Evolutionary conservation across 2,329 filamentous ascomycete species (phyloP).

Genomic region (Penicillium occitanis): DNA sequence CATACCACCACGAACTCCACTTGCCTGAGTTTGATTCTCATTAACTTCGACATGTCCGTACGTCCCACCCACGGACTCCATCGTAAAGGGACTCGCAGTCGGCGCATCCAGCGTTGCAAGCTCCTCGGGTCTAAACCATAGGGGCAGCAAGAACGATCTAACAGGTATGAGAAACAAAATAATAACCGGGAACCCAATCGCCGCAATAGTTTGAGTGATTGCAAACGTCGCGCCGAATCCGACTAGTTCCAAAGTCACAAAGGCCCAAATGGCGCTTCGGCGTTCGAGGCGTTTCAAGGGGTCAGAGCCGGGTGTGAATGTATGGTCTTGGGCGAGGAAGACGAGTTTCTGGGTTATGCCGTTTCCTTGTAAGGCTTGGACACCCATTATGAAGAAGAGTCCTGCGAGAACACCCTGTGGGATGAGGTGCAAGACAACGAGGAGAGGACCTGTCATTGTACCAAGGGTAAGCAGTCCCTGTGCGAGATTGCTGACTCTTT

Average conservation of each 20-base stretch:
- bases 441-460: conserved; percentile 73
- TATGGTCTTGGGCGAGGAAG: conserved; percentile 65
- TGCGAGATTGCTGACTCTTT: conserved; percentile 73
- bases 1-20: conserved; percentile 1
- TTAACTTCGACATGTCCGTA: conserved; percentile 49
- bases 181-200: conserved; percentile 75
- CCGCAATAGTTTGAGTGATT: conserved; percentile 78
- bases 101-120: conserved; percentile 66
- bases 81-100: conserved; percentile 71
- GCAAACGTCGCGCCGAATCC: conserved; percentile 78
- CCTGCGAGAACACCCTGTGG: conserved; percentile 77
- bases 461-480: conserved; percentile 76
- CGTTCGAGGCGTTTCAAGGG: conserved; percentile 63
- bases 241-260: conserved; percentile 66
- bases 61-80: conserved; percentile 70
- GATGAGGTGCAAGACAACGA: conserved; percentile 72
- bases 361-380: conserved; percentile 73
- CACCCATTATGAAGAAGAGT: conserved; percentile 81
- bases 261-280: conserved; percentile 67
- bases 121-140: conserved; percentile 61
- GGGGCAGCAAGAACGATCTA: conserved; percentile 63
- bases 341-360: conserved; percentile 74
- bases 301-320: conserved; percentile 58
- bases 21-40: conserved; percentile 14
- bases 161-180: conserved; percentile 69